Evolutionary conservation across 306 rosid genomes (phyloP).

Genomic region (Quercus aquifolioides): DNA sequence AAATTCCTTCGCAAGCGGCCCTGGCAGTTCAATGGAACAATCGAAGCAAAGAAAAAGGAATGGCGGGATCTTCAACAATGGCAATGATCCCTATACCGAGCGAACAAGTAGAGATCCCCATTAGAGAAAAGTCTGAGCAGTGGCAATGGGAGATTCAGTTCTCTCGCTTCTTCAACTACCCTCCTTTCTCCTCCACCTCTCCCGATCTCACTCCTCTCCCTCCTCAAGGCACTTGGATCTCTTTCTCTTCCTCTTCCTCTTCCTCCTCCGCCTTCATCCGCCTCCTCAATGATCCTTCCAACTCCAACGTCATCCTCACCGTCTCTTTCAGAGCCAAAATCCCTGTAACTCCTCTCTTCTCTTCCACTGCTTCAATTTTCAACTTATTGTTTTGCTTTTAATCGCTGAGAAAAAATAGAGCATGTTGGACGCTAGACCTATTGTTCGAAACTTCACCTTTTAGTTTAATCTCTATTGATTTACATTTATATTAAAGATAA

Average conservation of each 20-base stretch:
- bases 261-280: conserved; percentile 41
- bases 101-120: conserved; percentile 6
- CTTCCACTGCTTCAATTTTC: not conserved
- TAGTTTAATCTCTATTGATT: too few species aligned
- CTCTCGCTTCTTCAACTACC: conserved; percentile 68
- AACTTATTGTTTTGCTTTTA: too few species aligned
- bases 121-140: conserved; percentile 16
- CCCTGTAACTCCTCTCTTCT: conserved; percentile 36
- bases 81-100: conserved; percentile 22
- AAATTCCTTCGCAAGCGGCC: too few species aligned
- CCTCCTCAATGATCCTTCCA: conserved; percentile 30
- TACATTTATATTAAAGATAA: not conserved
- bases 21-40: too few species aligned
- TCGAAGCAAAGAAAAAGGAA: too few species aligned
- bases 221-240: conserved; percentile 69
- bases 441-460: too few species aligned
- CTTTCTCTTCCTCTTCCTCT: conserved; percentile 46
- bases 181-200: conserved; percentile 29
- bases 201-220: conserved; percentile 56
- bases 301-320: conserved; percentile 47
- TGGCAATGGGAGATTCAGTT: conserved; percentile 44
- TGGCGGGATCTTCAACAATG: conserved; percentile 1
- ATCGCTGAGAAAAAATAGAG: too few species aligned
- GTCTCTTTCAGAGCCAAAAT: conserved; percentile 38
- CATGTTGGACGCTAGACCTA: too few species aligned